Evolutionary conservation across 257 asterid species (phyloP).

Genomic region (Plantago elongata): DNA sequence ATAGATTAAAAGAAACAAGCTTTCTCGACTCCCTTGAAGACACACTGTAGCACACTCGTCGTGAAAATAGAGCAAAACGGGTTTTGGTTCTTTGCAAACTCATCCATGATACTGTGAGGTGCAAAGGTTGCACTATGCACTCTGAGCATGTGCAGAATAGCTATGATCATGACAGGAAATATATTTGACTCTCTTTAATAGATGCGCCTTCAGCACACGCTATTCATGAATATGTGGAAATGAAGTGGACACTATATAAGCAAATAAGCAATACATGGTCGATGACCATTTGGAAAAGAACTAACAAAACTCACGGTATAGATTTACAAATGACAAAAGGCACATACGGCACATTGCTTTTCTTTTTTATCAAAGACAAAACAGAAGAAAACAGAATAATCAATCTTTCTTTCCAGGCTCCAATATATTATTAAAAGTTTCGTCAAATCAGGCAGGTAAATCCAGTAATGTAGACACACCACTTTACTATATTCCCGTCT

Average conservation of each 20-base stretch:
- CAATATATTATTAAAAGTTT: background rate
- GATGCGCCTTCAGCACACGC: background rate
- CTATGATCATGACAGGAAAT: background rate
- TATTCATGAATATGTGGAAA: background rate
- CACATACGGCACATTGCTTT: background rate
- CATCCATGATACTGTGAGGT: background rate
- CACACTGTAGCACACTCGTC: background rate
- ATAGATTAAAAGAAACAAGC: too few relatives aligned
- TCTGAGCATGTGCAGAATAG: background rate
- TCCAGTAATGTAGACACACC: conserved; percentile 34
- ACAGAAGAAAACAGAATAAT: background rate
- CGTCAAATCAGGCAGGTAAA: conserved; percentile 1
- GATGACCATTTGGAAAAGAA: background rate
- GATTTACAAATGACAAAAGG: background rate
- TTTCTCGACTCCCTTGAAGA: background rate
- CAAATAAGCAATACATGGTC: background rate
- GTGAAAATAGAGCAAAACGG: background rate
- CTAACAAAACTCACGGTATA: background rate
- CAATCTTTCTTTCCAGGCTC: background rate
- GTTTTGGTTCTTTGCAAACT: too few relatives aligned
- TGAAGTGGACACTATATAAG: background rate
- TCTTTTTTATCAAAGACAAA: background rate
- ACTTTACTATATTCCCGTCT: conserved; percentile 51
- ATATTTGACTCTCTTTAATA: background rate
- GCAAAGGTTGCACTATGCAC: background rate